Percentiles rank a stretch among this genome's conserved stretches.
Evolutionary conservation across 2,329 filamentous ascomycete species (phyloP).

Genomic region (Fusarium azukiicola): DNA sequence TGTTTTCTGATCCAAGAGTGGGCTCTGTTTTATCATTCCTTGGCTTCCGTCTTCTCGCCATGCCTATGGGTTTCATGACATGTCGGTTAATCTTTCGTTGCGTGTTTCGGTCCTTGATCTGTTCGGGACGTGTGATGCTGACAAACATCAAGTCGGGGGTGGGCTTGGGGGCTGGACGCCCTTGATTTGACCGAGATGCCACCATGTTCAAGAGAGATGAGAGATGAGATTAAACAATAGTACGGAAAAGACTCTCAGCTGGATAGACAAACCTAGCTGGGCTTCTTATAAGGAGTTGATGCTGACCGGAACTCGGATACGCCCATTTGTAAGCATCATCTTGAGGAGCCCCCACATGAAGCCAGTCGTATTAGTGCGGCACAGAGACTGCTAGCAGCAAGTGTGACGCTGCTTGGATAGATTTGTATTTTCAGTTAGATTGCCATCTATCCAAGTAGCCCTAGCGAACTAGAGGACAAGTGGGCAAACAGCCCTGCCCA

Average conservation of each 20-base stretch:
- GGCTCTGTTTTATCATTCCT: background rate
- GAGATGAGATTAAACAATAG: background rate
- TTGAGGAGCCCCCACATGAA: background rate
- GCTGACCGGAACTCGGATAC: background rate
- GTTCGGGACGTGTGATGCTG: constrained; percentile 24
- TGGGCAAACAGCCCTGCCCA: no score
- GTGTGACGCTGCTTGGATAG: background rate
- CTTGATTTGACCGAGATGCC: background rate
- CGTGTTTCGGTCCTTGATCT: constrained; percentile 26
- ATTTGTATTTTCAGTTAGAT: background rate
- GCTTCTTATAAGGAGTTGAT: background rate
- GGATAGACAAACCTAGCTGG: background rate
- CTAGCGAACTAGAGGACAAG: background rate
- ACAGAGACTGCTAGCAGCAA: background rate
- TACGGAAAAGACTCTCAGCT: background rate
- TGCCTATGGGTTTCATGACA: constrained; percentile 34
- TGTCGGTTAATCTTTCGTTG: constrained; percentile 31
- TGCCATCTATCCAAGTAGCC: background rate
- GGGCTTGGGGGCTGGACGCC: background rate
- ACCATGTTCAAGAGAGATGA: background rate
- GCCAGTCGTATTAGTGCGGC: background rate
- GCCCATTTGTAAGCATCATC: constrained; percentile 12
- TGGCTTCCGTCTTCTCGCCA: background rate
- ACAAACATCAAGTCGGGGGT: constrained; percentile 25
- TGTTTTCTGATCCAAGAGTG: background rate